Conservation (phyloP, 139 green algal species). For the Marvania coccoides region DNA sequence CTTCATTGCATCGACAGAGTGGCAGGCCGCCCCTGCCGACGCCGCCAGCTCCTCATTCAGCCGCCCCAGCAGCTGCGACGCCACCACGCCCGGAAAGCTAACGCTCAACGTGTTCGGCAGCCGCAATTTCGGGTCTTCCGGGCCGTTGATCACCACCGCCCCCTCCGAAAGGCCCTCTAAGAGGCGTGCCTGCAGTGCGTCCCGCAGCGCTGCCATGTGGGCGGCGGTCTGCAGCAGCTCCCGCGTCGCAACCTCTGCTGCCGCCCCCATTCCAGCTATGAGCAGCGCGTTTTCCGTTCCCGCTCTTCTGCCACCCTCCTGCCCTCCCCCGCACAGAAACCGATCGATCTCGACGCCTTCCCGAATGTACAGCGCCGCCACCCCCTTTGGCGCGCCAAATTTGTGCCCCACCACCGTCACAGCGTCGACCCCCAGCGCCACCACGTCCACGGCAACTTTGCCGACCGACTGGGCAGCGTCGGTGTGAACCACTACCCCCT, state of each 20-base stretch:
- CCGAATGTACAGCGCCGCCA: conserved; percentile 70
- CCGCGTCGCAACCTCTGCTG: conserved; percentile 37
- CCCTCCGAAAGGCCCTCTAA: conserved; percentile 27
- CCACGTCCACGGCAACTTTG: conserved; percentile 63
- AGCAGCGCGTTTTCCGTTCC: conserved; percentile 74
- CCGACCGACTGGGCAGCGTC: conserved; percentile 73
- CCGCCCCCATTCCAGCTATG: conserved; percentile 58
- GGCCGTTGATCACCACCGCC: conserved; percentile 51
- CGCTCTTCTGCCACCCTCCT: conserved; percentile 41
- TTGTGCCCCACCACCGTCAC: conserved; percentile 76
- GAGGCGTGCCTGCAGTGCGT: conserved; percentile 35
- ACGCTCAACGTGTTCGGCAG: conserved; percentile 81
- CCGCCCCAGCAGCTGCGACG: conserved; percentile 27
- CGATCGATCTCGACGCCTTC: conserved; percentile 32
- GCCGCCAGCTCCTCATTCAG: conserved; percentile 51
- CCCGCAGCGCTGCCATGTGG: conserved; percentile 47
- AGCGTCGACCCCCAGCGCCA: conserved; percentile 58
- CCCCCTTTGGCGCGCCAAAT: conserved; percentile 79
- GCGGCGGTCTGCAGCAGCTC: conserved; percentile 22
- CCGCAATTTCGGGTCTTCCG: conserved; percentile 14
- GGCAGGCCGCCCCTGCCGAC: conserved; percentile 64
- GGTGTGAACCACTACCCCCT: conserved; percentile 47
- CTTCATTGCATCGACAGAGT: conserved; percentile 24
- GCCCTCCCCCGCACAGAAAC: conserved; percentile 49
- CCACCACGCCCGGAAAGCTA: conserved; percentile 46